Base-by-base conservation (phyloP, 1,284 basidiomycete genomes). In the Cryptococcus floricola region DNA sequence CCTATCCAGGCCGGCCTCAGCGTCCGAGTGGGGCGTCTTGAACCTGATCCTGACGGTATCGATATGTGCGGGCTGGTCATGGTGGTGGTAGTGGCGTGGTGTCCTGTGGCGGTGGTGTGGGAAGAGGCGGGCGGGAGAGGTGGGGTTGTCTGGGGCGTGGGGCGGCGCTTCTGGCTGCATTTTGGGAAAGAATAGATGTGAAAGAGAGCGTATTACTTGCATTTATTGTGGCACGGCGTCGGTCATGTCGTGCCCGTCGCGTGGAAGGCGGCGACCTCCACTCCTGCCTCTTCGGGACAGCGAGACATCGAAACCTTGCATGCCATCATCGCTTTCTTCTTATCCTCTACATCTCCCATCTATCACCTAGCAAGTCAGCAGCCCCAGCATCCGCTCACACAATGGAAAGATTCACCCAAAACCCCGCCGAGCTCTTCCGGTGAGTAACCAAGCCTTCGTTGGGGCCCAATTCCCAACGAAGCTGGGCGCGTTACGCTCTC, bases 351-450 rank as follows among this genome's bases (percentile, higher is more conserved):
- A 18, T n/a, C 19, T 25, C 42, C 16, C 41, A 25, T 23, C 23
- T 23, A 13, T 10, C n/a, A n/a, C 3, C 4, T 19, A 44, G 4
- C 42, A 12, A 44, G 42, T 18, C 12, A 12, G 25, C 23, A 23
- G 2, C 23, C 23, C 42, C 14, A 52, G 18, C 41, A 48, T 23
- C 23, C 23, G 39, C 39, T 27, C 49, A 12, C 60, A 62, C 44
- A 12, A 76, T 77, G 73, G 73, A 77, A 18, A 55, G 73, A 28
- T 60, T 76, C 58, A 69, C 59, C 7, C 71, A 76, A 49, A 75
- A 77, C 56, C 75, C 75, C 7, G 67, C 73, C 28, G 75, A 77
- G 66, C 65, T 76, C 9, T 56, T 77, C 43, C 59, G 75, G 74
- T 73, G 45, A 48, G 74, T 60, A 7, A 53, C 31, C 4, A 50